phyloP scores from a whole-genome alignment of 2,329 filamentous ascomycete species.

The Microsporum ferrugineum region DNA sequence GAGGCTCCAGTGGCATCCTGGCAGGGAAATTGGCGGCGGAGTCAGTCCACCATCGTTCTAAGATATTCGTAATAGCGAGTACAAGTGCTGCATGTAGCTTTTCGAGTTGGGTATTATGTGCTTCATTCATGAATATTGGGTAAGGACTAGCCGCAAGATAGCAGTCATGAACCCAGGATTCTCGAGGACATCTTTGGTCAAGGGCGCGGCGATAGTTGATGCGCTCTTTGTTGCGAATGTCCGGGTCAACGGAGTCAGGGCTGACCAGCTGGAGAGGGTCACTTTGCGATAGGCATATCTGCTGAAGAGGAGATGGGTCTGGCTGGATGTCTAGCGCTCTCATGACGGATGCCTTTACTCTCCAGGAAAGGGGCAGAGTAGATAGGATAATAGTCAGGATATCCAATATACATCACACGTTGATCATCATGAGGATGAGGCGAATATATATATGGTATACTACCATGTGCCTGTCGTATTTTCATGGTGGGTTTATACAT shows the following conservation, averaged over 20 bases:
- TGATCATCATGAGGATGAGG: no score
- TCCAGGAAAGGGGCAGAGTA: background rate
- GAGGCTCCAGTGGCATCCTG: conserved; percentile 20
- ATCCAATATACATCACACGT: no score
- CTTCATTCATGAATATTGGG: conserved; percentile 5
- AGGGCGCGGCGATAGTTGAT: background rate
- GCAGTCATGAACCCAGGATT: conserved; percentile 5
- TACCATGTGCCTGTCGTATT: no score
- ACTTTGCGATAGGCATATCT: conserved; percentile 6
- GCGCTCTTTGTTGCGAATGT: background rate
- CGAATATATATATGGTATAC: no score
- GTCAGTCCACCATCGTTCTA: conserved; percentile 23
- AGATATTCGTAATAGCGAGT: conserved; percentile 20
- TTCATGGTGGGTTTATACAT: no score
- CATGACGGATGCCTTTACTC: background rate
- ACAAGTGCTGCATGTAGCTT: conserved; percentile 17
- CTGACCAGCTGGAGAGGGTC: background rate
- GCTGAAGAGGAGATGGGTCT: background rate
- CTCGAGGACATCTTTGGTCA: conserved; percentile 4
- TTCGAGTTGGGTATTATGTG: conserved; percentile 8
- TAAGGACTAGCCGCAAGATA: conserved; percentile 4
- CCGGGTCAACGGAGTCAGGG: background rate
- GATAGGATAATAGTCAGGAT: no score
- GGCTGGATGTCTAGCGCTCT: no score
- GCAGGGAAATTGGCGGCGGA: conserved; percentile 15